Evolutionary conservation across 2,329 filamentous ascomycete species (phyloP).

Genomic region (Xylariaceae sp.): DNA sequence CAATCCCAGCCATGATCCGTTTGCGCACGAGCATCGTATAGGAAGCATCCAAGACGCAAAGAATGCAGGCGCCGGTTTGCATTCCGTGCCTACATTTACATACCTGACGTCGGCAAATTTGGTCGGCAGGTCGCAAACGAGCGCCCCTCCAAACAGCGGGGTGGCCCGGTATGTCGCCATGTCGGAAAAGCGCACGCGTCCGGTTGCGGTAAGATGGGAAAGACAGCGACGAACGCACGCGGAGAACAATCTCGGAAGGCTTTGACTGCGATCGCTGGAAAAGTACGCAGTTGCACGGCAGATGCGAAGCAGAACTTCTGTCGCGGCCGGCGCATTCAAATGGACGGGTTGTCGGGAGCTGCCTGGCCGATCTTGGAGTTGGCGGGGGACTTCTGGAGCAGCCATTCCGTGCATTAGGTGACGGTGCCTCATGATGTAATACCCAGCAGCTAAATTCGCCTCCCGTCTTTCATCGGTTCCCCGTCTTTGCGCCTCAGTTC

Average conservation of each 20-base stretch:
- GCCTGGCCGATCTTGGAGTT: neutral
- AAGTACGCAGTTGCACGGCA: neutral
- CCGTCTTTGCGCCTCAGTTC: too few relatives aligned
- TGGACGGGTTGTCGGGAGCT: neutral
- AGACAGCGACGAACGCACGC: neutral
- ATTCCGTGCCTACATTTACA: slow-evolving; percentile 3
- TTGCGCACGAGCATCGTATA: too few relatives aligned
- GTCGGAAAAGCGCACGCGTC: slow-evolving; percentile 14
- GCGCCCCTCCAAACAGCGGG: slow-evolving; percentile 68
- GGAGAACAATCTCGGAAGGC: neutral
- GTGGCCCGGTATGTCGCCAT: slow-evolving; percentile 56
- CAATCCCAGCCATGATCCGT: neutral
- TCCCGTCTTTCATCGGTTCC: neutral
- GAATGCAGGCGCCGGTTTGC: neutral
- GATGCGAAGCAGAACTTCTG: neutral
- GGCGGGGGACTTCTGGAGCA: neutral
- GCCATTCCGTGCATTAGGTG: too few relatives aligned
- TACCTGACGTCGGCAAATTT: slow-evolving; percentile 72
- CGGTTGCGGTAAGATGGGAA: neutral
- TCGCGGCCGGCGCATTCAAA: neutral
- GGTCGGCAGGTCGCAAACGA: slow-evolving; percentile 62
- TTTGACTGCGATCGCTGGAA: neutral
- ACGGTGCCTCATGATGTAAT: neutral
- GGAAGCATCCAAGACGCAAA: too few relatives aligned
- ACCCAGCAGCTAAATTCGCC: neutral